These are phyloP conservation scores for Cercophora samala DNA, from an alignment of 495 filamentous ascomycete species.

Conservation along the genomic window DNA sequence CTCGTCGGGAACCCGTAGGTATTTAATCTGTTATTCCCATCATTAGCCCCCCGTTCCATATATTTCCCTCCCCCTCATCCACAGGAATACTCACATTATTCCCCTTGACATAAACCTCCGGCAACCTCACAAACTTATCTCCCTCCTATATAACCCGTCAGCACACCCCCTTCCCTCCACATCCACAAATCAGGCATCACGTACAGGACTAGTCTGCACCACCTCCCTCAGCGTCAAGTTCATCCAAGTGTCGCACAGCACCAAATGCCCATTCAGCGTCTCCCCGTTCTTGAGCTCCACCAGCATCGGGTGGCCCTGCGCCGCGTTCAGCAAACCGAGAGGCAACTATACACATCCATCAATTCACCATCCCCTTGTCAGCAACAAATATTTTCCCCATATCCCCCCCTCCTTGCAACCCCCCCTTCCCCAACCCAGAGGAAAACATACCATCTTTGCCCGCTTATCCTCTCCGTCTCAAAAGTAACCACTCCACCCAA, in stretches of 20 bases:
- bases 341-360: too few species aligned
- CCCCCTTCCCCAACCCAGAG: too few species aligned
- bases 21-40: slow-evolving; percentile 75
- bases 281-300: slow-evolving; percentile 99
- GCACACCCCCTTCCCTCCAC: background rate
- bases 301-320: slow-evolving; percentile 97
- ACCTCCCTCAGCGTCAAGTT: slow-evolving; percentile 96
- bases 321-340: slow-evolving; percentile 87
- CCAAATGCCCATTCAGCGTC: slow-evolving; percentile 90
- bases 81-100: slow-evolving; percentile 74
- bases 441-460: slow-evolving; percentile 15
- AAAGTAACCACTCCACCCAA: too few species aligned
- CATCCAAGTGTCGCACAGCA: slow-evolving; percentile 99
- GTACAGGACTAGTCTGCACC: slow-evolving; percentile 84
- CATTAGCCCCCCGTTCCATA: background rate
- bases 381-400: too few species aligned
- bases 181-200: slow-evolving; percentile 10
- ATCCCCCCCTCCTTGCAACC: background rate
- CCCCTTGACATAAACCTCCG: slow-evolving; percentile 92
- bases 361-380: background rate
- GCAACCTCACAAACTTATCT: slow-evolving; percentile 84
- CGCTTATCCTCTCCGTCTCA: too few species aligned
- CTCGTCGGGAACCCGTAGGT: slow-evolving; percentile 90
- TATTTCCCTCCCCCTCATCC: background rate
- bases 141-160: slow-evolving; percentile 58